Evolutionary conservation across 2,329 filamentous ascomycete species (phyloP), one percentile per base, ranked within the genome.

Genomic region (Calonectria crousiana): DNA sequence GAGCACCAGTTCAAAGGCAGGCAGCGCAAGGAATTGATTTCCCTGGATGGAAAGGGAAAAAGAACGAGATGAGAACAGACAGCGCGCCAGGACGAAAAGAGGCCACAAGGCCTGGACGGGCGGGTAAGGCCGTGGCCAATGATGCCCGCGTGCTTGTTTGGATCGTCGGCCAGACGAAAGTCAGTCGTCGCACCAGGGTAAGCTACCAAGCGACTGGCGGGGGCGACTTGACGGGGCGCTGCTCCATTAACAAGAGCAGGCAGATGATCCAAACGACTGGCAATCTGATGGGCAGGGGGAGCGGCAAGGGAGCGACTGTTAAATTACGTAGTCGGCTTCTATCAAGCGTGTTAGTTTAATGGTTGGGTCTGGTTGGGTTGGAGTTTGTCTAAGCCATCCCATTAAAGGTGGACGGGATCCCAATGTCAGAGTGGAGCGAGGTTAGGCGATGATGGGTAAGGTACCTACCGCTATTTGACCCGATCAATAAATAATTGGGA

Each of bases 91-190:
- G 52, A 44, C 52, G 53, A 53, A 41, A 72, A 67, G 64, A 36
- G 26, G 32, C 56, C 56, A 44, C 51, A 56, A 36, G 51, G 68
- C 76, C 78, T 75, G 77, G 74, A 73, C 71, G 74, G 70, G 73
- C 74, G 74, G 77, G 76, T 76, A 68, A 69, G 74, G 75, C 77
- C 65, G 72, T 72, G 74, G 76, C 79, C 79, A 80, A 80, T 79
- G 74, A 80, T 76, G 78, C 78, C 71, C 73, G 73, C 56, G 76
- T 73, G 68, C 69, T 76, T 79, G 77, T 77, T 80, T 76, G 73
- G 77, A 80, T 80, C 79, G 76, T 77, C 78, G 49, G 72, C 72
- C 73, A 77, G 78, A 74, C 74, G 75, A 80, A 77, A 77, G 73
- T 78, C 66, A 75, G 77, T 77, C 74, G 78, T 80, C 76, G 77